Base-by-base conservation (phyloP, 1,139 yeast genomes). In the Williopsis jadinii region DNA sequence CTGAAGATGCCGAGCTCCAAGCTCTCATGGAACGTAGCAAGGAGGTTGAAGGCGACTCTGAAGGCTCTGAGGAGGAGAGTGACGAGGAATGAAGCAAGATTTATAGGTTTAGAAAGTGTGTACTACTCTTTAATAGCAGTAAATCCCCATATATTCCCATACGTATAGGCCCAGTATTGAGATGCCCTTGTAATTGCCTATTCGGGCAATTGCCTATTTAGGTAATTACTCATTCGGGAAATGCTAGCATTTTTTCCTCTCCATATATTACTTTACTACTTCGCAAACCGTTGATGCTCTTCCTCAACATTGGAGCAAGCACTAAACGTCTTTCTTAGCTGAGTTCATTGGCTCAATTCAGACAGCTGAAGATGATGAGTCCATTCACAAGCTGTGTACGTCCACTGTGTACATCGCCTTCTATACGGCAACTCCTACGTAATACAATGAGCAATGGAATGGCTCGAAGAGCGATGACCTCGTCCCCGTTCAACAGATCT, bases 1-100 rank as follows among this genome's bases (percentile, higher is more conserved):
- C 92, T 48, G 99, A 92, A 64, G 99, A 92, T 64, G 97, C 97
- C 47, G 97, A 90, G 68, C 79, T 92, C 61, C 95, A 88, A 67
- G 95, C 95, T 51, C 73, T 92, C 54, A 83, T 92, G 79, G 88
- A 81, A 63, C 71, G 78, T 60, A 77, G 80, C 52, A 87, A 80
- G 63, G 78, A 75, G 54, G 72, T 75, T 58, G 48, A 75, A 42
- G 74, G 73, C 37, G 51, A 45, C 11, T 40, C 46, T 41, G 76
- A 72, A 34, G 45, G 41, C 30, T 55, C 50, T 8, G 54, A 51
- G 28, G 49, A 48, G 39, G 44, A 41, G 37, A 40, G 41, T 30
- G 45, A 41, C 30, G 45, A 44, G 34, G 45, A 41, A 39, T 41
- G 37, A 43, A 13, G n/a, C n/a, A n/a, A n/a, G n/a, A n/a, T n/a